Conservation (phyloP, 1,284 basidiomycete species). For the Fomitopsis schrenkii region DNA sequence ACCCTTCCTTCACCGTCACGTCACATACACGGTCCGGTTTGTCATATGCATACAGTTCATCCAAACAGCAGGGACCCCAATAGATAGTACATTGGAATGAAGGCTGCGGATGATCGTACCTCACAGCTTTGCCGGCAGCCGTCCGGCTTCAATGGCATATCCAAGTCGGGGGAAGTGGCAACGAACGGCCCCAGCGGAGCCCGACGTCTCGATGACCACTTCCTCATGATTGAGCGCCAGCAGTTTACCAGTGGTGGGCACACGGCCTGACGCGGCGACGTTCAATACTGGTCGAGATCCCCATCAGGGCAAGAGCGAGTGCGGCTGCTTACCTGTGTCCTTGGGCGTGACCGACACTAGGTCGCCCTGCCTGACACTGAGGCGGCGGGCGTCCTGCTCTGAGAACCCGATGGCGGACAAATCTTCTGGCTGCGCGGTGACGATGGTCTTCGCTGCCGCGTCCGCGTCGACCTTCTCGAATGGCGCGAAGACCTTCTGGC, state of each 20-base stretch:
- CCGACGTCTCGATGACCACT: slow-evolving; percentile 42
- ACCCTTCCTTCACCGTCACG: too few species aligned
- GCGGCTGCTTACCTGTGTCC: slow-evolving; percentile 40
- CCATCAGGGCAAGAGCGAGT: neutral
- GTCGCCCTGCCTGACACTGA: slow-evolving; percentile 36
- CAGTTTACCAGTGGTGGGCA: slow-evolving; percentile 46
- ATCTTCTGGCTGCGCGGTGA: slow-evolving; percentile 32
- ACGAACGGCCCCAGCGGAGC: slow-evolving; percentile 33
- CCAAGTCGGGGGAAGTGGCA: slow-evolving; percentile 48
- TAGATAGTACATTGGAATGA: too few species aligned
- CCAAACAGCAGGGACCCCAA: too few species aligned
- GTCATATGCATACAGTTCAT: too few species aligned
- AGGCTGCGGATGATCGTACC: neutral
- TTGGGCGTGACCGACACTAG: slow-evolving; percentile 42
- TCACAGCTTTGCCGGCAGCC: slow-evolving; percentile 11
- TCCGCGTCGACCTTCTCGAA: slow-evolving; percentile 32
- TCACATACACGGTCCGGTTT: too few species aligned
- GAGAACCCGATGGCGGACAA: slow-evolving; percentile 43
- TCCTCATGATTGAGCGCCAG: slow-evolving; percentile 47
- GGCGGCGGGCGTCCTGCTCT: slow-evolving; percentile 35
- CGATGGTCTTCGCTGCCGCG: slow-evolving; percentile 42
- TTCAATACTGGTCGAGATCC: neutral
- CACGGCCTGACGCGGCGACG: slow-evolving; percentile 28
- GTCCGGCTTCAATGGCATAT: slow-evolving; percentile 18
- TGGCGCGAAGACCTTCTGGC: slow-evolving; percentile 21